Percentiles rank a stretch among this genome's conserved stretches.
Conservation (phyloP, 345 rosid genomes). For the Streptanthus diversifolius region DNA sequence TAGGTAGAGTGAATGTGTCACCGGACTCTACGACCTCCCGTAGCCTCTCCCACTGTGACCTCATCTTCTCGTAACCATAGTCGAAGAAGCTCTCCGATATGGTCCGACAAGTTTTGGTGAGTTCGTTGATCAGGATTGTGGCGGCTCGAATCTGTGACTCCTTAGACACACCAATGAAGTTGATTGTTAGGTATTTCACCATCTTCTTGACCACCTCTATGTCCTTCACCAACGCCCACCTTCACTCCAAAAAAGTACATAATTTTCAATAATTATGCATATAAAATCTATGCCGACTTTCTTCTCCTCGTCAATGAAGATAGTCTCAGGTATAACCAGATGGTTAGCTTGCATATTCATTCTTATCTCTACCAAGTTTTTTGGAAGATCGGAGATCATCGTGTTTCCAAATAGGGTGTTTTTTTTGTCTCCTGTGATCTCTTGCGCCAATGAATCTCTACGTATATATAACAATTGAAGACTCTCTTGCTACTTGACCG, state of each 20-base stretch:
- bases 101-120: slow-evolving; percentile 34
- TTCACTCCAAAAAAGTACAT: slow-evolving; percentile 7
- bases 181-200: slow-evolving; percentile 49
- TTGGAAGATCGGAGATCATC: too few species aligned
- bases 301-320: too few species aligned
- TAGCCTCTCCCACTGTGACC: slow-evolving; percentile 61
- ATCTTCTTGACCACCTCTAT: slow-evolving; percentile 58
- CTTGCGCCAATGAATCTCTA: too few species aligned
- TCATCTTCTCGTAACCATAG: slow-evolving; percentile 41
- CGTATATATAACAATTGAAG: too few species aligned
- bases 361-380: too few species aligned
- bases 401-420: too few species aligned
- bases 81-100: slow-evolving; percentile 54
- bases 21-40: slow-evolving; percentile 37
- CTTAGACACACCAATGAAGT: slow-evolving; percentile 68
- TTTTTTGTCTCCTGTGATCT: too few species aligned
- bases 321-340: too few species aligned
- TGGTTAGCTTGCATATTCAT: too few species aligned
- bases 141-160: slow-evolving; percentile 83
- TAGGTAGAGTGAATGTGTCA: slow-evolving; percentile 46
- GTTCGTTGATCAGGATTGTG: slow-evolving; percentile 46
- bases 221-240: slow-evolving; percentile 83
- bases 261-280: background rate
- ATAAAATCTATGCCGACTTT: too few species aligned
- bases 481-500: too few species aligned